Evolutionary conservation across 1,284 basidiomycete species (phyloP), one percentile per base, ranked within the genome.

Genomic region (Cryptococcus wingfieldii): DNA sequence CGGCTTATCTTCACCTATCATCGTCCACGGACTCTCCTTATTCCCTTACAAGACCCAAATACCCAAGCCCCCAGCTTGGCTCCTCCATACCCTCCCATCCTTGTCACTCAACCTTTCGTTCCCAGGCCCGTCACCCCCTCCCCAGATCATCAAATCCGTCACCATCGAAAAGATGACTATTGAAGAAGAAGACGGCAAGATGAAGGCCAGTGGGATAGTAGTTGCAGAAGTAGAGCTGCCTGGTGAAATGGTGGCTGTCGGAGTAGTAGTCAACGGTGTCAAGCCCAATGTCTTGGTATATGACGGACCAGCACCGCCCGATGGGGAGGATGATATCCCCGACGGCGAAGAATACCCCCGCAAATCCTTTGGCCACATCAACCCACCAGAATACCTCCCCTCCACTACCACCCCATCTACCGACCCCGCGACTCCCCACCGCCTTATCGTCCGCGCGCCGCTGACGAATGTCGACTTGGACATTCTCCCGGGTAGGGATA

Each of bases 131-230:
- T 28, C 61, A 6, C 71, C 72, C 0, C 62, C 62, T 4, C 74
- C 75, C 0, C 65, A 74, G 25, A 61, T 78, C 49, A 71, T 78
- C 25, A 59, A 66, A 37, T 59, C 59, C 1, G 74, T 78, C 2
- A 71, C 74, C 0, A 75, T 78, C 45, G 74, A 78, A 47, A 63
- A 66, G 38, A 76, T 77, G 72, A 63, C 68, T 18, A 65, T 77
- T 7, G 59, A 65, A 1, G 68, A 72, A 56, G 50, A 67, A 4
- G 56, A 52, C 6, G 72, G 69, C 3, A 68, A 70, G 49, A 71
- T 75, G 61, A 61, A 55, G 19, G 73, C 69, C 3, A 68, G 67
- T 5, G 76, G 76, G 8, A 65, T 58, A 1, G 73, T 78, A 37
- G 57, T 75, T 9, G 76, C 74, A 4, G 50, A 65, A n/a, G 60